These are phyloP conservation scores for Hypoxylon sp. DNA, from an alignment of 2,329 filamentous ascomycete genomes.

Conservation along the genomic window DNA sequence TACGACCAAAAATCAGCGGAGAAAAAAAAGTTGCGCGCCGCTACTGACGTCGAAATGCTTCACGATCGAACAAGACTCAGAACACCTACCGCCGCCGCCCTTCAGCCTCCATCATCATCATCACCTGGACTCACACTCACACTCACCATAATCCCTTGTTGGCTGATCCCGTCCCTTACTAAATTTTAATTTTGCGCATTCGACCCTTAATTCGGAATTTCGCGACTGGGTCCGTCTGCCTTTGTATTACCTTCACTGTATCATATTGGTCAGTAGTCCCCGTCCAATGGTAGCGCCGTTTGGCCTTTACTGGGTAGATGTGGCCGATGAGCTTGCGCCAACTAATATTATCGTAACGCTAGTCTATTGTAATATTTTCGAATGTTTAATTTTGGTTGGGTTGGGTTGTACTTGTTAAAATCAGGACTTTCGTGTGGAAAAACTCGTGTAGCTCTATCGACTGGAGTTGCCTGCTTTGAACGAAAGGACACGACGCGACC, in stretches of 20 bases:
- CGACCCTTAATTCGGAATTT: conserved; percentile 40
- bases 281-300: conserved; percentile 48
- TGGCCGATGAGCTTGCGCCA: conserved; percentile 34
- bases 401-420: conserved; percentile 40
- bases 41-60: conserved; percentile 55
- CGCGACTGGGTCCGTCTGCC: conserved; percentile 49
- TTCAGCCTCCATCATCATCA: conserved; percentile 42
- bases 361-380: conserved; percentile 52
- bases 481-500: conserved; percentile 18
- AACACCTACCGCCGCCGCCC: conserved; percentile 43
- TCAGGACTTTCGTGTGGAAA: conserved; percentile 21
- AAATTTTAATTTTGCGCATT: conserved; percentile 44
- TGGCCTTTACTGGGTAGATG: conserved; percentile 26
- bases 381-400: conserved; percentile 52
- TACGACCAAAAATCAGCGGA: conserved; percentile 39
- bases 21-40: conserved; percentile 33
- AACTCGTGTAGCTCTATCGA: conserved; percentile 37
- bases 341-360: conserved; percentile 45
- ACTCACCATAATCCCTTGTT: conserved; percentile 38
- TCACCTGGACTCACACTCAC: not conserved
- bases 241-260: conserved; percentile 54
- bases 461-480: conserved; percentile 36
- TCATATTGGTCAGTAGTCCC: conserved; percentile 59
- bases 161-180: conserved; percentile 40
- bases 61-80: conserved; percentile 46